Evolutionary conservation across 148 eudicot genomes (phyloP).

Genomic region (Nyssa sinensis): DNA sequence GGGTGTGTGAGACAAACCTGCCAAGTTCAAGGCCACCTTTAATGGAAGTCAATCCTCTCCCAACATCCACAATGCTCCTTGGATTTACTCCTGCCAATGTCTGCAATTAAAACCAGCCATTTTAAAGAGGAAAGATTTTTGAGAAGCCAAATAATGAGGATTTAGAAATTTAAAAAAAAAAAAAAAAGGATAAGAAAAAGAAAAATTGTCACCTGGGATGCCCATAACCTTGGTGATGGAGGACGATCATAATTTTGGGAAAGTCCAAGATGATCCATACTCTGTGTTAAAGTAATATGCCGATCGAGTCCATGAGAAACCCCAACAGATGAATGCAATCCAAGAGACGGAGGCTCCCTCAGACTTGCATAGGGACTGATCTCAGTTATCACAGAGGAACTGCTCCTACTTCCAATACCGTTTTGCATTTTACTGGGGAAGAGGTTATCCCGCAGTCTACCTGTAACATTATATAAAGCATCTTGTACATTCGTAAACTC

Average conservation of each 20-base stretch:
- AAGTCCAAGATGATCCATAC: constrained; percentile 36
- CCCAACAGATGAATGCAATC: constrained; percentile 27
- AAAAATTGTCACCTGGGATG: constrained; percentile 40
- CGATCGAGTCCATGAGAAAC: constrained; percentile 29
- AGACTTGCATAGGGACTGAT: constrained; percentile 29
- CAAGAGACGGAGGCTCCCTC: constrained; percentile 29
- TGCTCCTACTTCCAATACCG: constrained; percentile 32
- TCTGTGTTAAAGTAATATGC: constrained; percentile 33
- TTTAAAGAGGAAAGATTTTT: constrained; percentile 6
- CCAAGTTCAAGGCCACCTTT: constrained; percentile 54
- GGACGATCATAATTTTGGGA: constrained; percentile 39
- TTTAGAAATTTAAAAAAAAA: not conserved
- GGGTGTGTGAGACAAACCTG: constrained; percentile 48
- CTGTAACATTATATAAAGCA: constrained; percentile 65
- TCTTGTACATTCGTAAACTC: constrained; percentile 61
- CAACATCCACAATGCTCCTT: constrained; percentile 34
- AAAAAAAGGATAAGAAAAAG: not conserved
- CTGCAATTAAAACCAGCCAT: constrained; percentile 31
- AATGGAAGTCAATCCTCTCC: constrained; percentile 41
- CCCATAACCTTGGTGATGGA: constrained; percentile 32
- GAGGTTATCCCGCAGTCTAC: constrained; percentile 56
- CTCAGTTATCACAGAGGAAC: constrained; percentile 20
- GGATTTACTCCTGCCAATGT: constrained; percentile 29
- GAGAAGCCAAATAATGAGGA: not conserved
- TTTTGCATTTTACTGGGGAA: constrained; percentile 30